Conservation (phyloP, 1,284 basidiomycete genomes). For the Tilletia horrida region DNA sequence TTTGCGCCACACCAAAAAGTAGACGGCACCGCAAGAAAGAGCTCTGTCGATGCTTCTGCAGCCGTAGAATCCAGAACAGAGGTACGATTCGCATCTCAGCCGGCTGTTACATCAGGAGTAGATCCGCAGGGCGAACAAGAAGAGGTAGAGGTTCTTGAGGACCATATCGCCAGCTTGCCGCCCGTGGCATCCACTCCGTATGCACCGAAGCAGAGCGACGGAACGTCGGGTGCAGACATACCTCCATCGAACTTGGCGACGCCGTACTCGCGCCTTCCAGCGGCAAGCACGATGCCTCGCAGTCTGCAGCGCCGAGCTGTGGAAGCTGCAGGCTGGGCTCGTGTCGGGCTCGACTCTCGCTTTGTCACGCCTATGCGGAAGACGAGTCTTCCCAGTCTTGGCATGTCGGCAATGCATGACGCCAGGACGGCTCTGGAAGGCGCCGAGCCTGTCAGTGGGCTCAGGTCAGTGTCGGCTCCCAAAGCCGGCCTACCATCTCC, state of each 20-base stretch:
- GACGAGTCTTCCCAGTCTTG: conserved; percentile 34
- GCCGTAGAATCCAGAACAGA: not conserved
- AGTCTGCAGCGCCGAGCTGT: conserved; percentile 28
- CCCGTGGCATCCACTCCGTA: conserved; percentile 20
- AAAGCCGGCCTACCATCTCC: conserved; percentile 37
- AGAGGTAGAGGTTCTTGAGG: not conserved
- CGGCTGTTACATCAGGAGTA: not conserved
- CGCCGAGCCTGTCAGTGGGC: not conserved
- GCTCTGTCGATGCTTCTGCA: too few relatives aligned
- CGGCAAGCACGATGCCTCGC: conserved; percentile 7
- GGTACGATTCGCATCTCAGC: conserved; percentile 2
- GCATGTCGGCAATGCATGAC: conserved; percentile 17
- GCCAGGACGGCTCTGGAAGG: not conserved
- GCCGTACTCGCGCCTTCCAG: conserved; percentile 17
- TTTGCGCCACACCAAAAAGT: conserved; percentile 19
- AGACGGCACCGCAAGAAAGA: too few relatives aligned
- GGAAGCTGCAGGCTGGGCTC: conserved; percentile 21
- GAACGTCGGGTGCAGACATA: not conserved
- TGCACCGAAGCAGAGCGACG: not conserved
- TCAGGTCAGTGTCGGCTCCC: not conserved
- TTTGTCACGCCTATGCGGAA: conserved; percentile 48
- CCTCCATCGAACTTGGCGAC: conserved; percentile 13
- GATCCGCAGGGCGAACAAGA: too few relatives aligned
- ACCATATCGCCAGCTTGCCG: not conserved
- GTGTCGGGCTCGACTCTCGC: conserved; percentile 17